Conservation (phyloP, 2,329 filamentous ascomycete genomes). For the Diaporthe nobilis region DNA sequence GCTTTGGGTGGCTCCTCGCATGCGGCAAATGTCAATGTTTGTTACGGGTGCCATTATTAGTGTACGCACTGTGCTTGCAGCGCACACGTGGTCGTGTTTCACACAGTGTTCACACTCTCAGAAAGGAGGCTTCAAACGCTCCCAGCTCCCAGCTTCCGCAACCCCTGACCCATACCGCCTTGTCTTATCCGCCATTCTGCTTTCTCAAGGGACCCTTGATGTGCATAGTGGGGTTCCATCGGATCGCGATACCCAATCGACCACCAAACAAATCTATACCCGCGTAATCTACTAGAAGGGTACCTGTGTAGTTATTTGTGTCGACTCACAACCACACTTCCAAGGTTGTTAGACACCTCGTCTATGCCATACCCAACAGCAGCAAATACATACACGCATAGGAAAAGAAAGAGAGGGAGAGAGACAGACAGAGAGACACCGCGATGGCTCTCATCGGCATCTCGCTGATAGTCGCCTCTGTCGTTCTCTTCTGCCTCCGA, state of each 20-base stretch:
- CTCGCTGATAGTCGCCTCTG: conserved; percentile 73
- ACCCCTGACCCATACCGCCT: conserved; percentile 27
- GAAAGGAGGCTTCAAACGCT: not conserved
- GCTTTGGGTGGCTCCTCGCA: conserved; percentile 5
- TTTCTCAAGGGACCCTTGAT: not conserved
- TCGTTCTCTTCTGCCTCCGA: conserved; percentile 70
- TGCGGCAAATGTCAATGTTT: not conserved
- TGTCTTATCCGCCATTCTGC: not conserved
- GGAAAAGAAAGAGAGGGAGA: not conserved
- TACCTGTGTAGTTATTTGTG: no score
- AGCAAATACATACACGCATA: not conserved
- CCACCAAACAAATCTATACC: not conserved
- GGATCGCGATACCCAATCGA: not conserved
- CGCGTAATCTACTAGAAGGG: no score
- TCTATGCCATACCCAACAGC: not conserved
- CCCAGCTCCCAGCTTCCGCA: not conserved
- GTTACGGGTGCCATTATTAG: not conserved
- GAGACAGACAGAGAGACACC: not conserved
- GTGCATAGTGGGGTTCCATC: not conserved
- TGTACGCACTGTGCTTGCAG: not conserved
- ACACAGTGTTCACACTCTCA: conserved; percentile 4
- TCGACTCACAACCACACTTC: no score
- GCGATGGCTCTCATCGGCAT: conserved; percentile 71
- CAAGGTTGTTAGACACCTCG: no score
- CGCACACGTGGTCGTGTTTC: not conserved